phyloP scores from a whole-genome alignment of 1,284 basidiomycete species.

The Cystobasidium slooffiae region DNA sequence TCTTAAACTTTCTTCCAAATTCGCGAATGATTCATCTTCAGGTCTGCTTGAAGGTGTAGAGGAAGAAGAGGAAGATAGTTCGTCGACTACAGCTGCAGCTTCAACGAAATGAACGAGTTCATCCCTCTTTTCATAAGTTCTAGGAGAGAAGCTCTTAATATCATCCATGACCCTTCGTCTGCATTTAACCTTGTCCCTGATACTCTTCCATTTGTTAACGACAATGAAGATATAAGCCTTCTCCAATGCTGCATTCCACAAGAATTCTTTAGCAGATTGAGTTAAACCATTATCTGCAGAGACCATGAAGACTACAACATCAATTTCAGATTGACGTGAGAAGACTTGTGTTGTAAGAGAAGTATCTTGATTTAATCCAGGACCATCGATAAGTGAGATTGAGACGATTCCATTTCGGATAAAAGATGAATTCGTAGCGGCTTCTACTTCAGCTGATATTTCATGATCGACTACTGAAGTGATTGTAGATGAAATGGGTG shows the following conservation, averaged over 20 bases:
- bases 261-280: constrained; percentile 91
- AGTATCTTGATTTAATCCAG: constrained; percentile 94
- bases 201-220: constrained; percentile 97
- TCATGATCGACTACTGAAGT: constrained; percentile 38
- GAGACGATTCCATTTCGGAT: constrained; percentile 95
- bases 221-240: constrained; percentile 99
- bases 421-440: constrained; percentile 66
- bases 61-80: constrained; percentile 57
- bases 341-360: constrained; percentile 95
- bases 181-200: constrained; percentile 94
- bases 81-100: constrained; percentile 62
- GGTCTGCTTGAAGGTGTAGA: constrained; percentile 23
- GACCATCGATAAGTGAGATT: constrained; percentile 97
- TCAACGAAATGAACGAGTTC: constrained; percentile 99
- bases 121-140: constrained; percentile 85
- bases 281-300: constrained; percentile 99
- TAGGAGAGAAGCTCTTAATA: constrained; percentile 87
- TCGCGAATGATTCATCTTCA: constrained; percentile 72
- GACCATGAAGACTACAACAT: constrained; percentile 97
- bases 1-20: constrained; percentile 87
- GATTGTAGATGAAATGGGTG: constrained; percentile 57
- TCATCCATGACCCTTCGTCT: constrained; percentile 87
- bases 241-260: constrained; percentile 90
- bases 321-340: constrained; percentile 95
- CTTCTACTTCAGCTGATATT: constrained; percentile 35